Conservation (phyloP, 139 green algal genomes). For the Mesotaenium endlicherianum region DNA sequence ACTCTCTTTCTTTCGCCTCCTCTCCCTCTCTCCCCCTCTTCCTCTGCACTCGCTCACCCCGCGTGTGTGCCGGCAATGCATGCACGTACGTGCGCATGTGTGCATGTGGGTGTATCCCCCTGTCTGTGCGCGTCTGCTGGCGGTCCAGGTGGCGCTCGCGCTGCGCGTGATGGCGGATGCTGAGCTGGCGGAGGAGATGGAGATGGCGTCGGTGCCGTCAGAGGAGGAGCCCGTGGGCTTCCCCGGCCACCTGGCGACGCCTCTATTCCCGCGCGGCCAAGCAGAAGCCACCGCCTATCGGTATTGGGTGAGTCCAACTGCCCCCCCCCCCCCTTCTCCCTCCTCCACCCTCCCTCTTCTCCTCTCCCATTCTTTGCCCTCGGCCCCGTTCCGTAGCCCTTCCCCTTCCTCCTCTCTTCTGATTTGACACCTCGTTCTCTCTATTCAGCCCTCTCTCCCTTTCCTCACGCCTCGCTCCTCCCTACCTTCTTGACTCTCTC, state of each 20-base stretch:
- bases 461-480: too few relatives aligned
- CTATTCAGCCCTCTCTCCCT: not conserved
- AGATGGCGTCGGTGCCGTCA: conserved; percentile 2
- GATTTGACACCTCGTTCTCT: too few relatives aligned
- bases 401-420: too few relatives aligned
- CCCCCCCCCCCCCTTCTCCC: too few relatives aligned
- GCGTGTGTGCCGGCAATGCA: too few relatives aligned
- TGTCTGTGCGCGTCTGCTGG: not conserved
- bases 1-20: too few relatives aligned
- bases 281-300: conserved; percentile 38
- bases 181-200: conserved; percentile 37
- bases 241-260: not conserved
- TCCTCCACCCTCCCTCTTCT: too few relatives aligned
- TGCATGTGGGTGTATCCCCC: not conserved
- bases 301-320: conserved; percentile 26
- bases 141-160: conserved; percentile 23
- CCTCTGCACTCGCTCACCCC: too few relatives aligned
- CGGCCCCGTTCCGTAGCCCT: too few relatives aligned
- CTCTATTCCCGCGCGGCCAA: conserved; percentile 14
- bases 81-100: not conserved
- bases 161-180: conserved; percentile 29
- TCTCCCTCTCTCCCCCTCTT: too few relatives aligned
- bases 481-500: too few relatives aligned
- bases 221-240: not conserved
- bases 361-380: too few relatives aligned